Evolutionary conservation across 1,284 basidiomycete species (phyloP).

Genomic region (Blastosporella zonata): DNA sequence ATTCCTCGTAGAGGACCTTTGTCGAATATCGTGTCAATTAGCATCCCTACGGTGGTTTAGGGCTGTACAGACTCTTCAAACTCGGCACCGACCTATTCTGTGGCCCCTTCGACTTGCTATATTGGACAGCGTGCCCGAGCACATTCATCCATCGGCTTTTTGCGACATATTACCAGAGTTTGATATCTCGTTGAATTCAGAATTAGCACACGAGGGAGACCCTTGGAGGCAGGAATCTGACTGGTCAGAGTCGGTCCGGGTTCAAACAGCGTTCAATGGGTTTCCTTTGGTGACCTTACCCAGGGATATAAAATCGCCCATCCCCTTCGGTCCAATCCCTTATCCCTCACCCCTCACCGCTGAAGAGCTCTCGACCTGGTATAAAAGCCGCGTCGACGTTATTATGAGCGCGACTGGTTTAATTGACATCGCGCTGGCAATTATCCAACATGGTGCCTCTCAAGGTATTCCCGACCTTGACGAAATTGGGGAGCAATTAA

Average conservation of each 20-base stretch:
- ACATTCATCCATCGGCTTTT: conserved; percentile 62
- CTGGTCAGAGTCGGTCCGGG: conserved; percentile 50
- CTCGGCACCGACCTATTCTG: conserved; percentile 53
- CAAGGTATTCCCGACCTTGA: conserved; percentile 79
- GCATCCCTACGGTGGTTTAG: conserved; percentile 60
- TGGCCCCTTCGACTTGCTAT: conserved; percentile 72
- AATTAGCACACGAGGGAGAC: conserved; percentile 32
- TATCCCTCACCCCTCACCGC: conserved; percentile 28
- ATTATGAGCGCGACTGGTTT: conserved; percentile 71
- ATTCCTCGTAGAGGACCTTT: conserved; percentile 63
- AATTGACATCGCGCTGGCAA: conserved; percentile 73
- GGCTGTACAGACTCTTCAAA: conserved; percentile 56
- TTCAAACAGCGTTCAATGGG: conserved; percentile 37
- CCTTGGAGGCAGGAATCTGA: conserved; percentile 53
- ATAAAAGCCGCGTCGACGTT: conserved; percentile 57
- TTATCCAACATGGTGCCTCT: conserved; percentile 84
- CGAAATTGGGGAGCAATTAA: conserved; percentile 85
- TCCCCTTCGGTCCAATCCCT: background rate
- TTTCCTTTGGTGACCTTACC: background rate
- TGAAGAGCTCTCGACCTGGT: conserved; percentile 69
- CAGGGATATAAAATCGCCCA: conserved; percentile 1
- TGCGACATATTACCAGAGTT: conserved; percentile 63
- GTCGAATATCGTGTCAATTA: conserved; percentile 59
- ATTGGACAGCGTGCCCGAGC: conserved; percentile 71
- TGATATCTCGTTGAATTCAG: conserved; percentile 44